These are phyloP conservation scores for Colletotrichum karsti DNA, from an alignment of 2,329 filamentous ascomycete genomes.

Conservation along the genomic window DNA sequence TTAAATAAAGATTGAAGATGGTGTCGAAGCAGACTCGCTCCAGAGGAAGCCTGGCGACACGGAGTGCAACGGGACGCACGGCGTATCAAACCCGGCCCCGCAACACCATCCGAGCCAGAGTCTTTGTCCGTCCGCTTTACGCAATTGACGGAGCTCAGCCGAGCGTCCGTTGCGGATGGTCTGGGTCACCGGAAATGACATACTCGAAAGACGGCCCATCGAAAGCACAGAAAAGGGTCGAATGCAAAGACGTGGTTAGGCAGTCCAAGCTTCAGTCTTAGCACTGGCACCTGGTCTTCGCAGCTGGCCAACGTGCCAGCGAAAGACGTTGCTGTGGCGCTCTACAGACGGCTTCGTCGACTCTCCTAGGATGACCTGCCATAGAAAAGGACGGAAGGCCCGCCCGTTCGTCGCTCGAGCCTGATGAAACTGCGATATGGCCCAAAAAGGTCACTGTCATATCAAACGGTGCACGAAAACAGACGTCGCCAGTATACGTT, in stretches of 20 bases:
- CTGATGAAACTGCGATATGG: constrained; percentile 15
- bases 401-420: constrained; percentile 16
- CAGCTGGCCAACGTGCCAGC: not conserved
- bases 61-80: not conserved
- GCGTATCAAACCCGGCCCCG: not conserved
- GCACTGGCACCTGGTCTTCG: not conserved
- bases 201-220: not conserved
- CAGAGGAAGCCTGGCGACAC: no score
- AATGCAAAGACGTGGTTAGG: constrained; percentile 18
- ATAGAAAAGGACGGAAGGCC: not conserved
- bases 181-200: not conserved
- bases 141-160: not conserved
- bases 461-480: not conserved
- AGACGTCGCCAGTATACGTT: not conserved
- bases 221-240: not conserved
- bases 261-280: not conserved
- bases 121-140: not conserved
- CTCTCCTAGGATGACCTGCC: not conserved
- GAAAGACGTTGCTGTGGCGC: not conserved
- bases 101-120: not conserved
- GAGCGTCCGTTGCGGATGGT: not conserved
- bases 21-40: no score
- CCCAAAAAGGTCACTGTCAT: not conserved
- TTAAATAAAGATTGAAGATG: not conserved
- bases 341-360: not conserved